Conservation (phyloP, 2,329 filamentous ascomycete genomes). For the Talaromyces sp. region DNA sequence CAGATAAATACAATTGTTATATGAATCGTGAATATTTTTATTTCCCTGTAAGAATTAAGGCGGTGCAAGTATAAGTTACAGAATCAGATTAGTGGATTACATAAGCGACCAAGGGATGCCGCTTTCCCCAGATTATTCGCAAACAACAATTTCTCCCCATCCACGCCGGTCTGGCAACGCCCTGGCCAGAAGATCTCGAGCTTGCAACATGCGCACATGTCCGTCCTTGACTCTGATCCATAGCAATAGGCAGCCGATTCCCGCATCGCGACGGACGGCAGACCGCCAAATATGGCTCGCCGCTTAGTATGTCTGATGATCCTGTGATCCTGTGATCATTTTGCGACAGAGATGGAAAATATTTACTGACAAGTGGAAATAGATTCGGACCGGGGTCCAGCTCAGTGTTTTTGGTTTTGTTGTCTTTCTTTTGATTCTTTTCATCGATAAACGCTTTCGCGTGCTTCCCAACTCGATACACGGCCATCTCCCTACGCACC, state of each 20-base stretch:
- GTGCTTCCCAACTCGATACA: slow-evolving; percentile 82
- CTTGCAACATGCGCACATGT: slow-evolving; percentile 10
- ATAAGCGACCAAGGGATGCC: not conserved
- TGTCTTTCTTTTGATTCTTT: slow-evolving; percentile 66
- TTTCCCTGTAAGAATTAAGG: too few species aligned
- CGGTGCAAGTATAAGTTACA: too few species aligned
- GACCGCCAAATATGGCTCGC: slow-evolving; percentile 31
- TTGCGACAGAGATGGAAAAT: not conserved
- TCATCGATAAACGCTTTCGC: slow-evolving; percentile 83
- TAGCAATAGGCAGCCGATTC: slow-evolving; percentile 7
- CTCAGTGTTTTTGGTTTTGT: slow-evolving; percentile 61
- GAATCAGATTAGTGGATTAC: not conserved
- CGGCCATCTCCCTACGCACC: slow-evolving; percentile 78
- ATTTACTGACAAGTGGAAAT: slow-evolving; percentile 4
- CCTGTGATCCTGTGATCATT: too few species aligned
- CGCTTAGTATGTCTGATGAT: slow-evolving; percentile 39
- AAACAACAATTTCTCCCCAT: not conserved
- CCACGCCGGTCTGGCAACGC: not conserved
- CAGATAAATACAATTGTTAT: too few species aligned
- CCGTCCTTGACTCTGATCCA: not conserved
- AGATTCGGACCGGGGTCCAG: slow-evolving; percentile 67
- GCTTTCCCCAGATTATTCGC: not conserved
- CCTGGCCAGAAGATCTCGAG: not conserved
- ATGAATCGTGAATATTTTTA: too few species aligned
- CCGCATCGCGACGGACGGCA: not conserved